Conservation (phyloP, 768 basidiomycete species). For the Chalciporus piperatus region DNA sequence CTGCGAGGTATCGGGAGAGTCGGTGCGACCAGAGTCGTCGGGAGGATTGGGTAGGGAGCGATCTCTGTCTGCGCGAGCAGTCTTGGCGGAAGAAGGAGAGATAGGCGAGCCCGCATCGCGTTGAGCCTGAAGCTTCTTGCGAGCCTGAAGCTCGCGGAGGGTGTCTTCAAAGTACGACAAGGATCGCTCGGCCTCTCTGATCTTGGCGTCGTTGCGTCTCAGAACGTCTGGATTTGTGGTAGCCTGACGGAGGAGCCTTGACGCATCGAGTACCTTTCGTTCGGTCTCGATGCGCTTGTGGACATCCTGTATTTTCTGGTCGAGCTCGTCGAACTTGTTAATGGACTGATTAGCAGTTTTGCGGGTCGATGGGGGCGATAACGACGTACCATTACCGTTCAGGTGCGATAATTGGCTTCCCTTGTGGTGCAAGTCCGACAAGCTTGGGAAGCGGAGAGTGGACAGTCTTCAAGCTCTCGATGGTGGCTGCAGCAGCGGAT, state of each 20-base stretch:
- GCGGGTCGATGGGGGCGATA: slow-evolving; percentile 8
- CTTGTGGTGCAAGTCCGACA: slow-evolving; percentile 15
- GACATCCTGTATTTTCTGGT: slow-evolving; percentile 92
- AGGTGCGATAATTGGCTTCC: slow-evolving; percentile 10
- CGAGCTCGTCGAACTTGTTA: slow-evolving; percentile 55
- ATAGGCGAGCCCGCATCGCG: slow-evolving; percentile 42
- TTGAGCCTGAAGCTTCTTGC: slow-evolving; percentile 64
- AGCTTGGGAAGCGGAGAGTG: slow-evolving; percentile 2
- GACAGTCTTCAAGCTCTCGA: slow-evolving; percentile 10
- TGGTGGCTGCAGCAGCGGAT: slow-evolving; percentile 20
- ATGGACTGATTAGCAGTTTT: slow-evolving; percentile 1
- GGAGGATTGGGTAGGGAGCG: slow-evolving; percentile 41
- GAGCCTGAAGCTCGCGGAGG: slow-evolving; percentile 76
- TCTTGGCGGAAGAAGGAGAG: slow-evolving; percentile 18
- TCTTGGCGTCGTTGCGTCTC: slow-evolving; percentile 76
- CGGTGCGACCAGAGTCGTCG: slow-evolving; percentile 42
- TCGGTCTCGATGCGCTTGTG: slow-evolving; percentile 89
- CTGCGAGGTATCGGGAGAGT: slow-evolving; percentile 40
- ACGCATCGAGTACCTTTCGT: slow-evolving; percentile 88
- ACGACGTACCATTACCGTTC: slow-evolving; percentile 31
- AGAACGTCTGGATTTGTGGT: slow-evolving; percentile 87
- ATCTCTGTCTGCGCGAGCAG: slow-evolving; percentile 28
- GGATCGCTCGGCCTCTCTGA: slow-evolving; percentile 80
- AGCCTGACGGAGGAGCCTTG: slow-evolving; percentile 72
- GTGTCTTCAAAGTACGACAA: slow-evolving; percentile 87